phyloP scores from a whole-genome alignment of 371 early-diverging fungal species.

The Apophysomyces sp. region DNA sequence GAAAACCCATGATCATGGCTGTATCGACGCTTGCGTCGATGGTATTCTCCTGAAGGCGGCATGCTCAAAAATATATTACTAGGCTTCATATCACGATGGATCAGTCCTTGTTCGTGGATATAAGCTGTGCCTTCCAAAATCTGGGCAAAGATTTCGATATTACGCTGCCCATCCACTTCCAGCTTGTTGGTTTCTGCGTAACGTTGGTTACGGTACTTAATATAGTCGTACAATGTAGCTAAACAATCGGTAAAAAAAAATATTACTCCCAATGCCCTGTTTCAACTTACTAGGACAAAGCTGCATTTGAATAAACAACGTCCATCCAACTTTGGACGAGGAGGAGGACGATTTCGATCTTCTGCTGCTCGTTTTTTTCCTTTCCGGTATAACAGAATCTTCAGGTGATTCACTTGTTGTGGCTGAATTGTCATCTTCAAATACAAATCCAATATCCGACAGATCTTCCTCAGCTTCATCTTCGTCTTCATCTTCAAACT shows the following conservation, averaged over 20 bases:
- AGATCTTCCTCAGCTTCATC: not conserved
- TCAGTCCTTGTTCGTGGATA: slow-evolving; percentile 70
- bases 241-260: not conserved
- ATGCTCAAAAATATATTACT: slow-evolving; percentile 71
- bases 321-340: slow-evolving; percentile 39
- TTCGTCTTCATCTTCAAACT: slow-evolving; percentile 1
- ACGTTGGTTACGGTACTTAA: slow-evolving; percentile 33
- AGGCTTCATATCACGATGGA: slow-evolving; percentile 83
- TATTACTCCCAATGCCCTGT: too few relatives aligned
- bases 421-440: not conserved
- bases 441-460: slow-evolving; percentile 13
- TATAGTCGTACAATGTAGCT: slow-evolving; percentile 50
- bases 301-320: slow-evolving; percentile 86
- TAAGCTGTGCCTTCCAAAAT: slow-evolving; percentile 69
- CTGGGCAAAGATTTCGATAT: slow-evolving; percentile 47
- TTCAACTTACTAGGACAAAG: slow-evolving; percentile 73
- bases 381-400: not conserved
- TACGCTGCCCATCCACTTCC: slow-evolving; percentile 43
- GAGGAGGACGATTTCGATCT: not conserved
- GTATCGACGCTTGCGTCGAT: slow-evolving; percentile 6
- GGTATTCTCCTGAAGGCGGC: slow-evolving; percentile 9
- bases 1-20: slow-evolving; percentile 19
- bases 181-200: slow-evolving; percentile 12
- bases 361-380: slow-evolving; percentile 4
- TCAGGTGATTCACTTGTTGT: not conserved